Evolutionary conservation across 176 grass and related monocot species (phyloP), one percentile per base, ranked within the genome.

Genomic region (Carex myosuroides): DNA sequence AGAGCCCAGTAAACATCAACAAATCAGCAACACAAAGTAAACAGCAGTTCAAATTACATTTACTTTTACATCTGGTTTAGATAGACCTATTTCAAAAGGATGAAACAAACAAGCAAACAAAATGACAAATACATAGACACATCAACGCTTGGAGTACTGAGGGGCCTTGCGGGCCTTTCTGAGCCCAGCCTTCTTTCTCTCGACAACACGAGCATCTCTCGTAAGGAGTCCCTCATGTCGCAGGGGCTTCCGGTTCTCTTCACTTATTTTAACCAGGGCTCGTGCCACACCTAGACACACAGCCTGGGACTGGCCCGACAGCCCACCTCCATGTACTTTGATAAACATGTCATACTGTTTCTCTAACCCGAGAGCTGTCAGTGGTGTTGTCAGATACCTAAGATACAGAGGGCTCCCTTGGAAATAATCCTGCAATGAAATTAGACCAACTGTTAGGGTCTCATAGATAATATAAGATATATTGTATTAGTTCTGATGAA

Each of bases 141-240:
- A 62, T 84, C 81, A 99, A 92, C 96, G 96, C 89, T 99, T 99
- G 37, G 93, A 99, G 87, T 71, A 99, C 65, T 99, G 96, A 18
- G 93, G 91, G 17, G 87, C 85, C 87, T 99, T 99, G 66, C 96
- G 91, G 61, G 96, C 96, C 89, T 99, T 99, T 86, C 80, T 99
- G 17, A 95, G 89, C 70, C 96, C 96, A 29, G 91, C 84, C 81
- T 99, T 99, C 93, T 99, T 99, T 79, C 96, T 91, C 77, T 99
- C 96, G n/a, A 99, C 96, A 9, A 99, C 71, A 83, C 96, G 93
- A 33, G 96, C 88, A 83, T 99, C 96, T 90, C 96, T 93, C 0
- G 93, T 95, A 41, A 99, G 85, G 57, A 99, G 94, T 37, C 91
- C 92, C 77, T 99, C 93, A 10, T 84, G 84, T 82, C 84, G 91